phyloP scores from a whole-genome alignment of 495 filamentous ascomycete genomes.

The Penicillium canescens region DNA sequence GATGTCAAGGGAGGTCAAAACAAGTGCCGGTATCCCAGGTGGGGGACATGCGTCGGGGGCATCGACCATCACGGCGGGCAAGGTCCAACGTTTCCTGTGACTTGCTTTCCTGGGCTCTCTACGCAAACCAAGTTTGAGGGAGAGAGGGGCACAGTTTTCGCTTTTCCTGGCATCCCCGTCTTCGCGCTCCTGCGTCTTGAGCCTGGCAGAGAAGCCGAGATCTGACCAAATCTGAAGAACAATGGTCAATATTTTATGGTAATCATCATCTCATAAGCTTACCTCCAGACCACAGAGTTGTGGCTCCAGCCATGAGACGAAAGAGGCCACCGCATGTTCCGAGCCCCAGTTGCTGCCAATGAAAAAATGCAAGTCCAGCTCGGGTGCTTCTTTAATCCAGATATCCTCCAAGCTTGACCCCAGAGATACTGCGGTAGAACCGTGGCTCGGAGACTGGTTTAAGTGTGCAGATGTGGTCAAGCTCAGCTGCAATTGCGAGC shows the following conservation, averaged over 20 bases:
- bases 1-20: constrained; percentile 26
- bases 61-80: constrained; percentile 21
- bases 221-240: constrained; percentile 34
- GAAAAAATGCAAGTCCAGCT: constrained; percentile 24
- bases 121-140: constrained; percentile 27
- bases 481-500: constrained; percentile 16
- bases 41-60: constrained; percentile 21
- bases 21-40: constrained; percentile 10
- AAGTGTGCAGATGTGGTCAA: constrained; percentile 13
- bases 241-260: not conserved
- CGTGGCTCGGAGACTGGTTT: not conserved
- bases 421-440: not conserved
- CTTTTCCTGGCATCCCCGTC: not conserved
- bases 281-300: constrained; percentile 30
- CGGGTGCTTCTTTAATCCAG: constrained; percentile 36
- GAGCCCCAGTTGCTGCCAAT: constrained; percentile 7
- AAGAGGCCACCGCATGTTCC: not conserved
- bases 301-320: constrained; percentile 21
- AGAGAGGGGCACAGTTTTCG: not conserved
- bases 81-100: not conserved
- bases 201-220: constrained; percentile 27
- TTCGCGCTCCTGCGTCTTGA: constrained; percentile 16
- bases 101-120: not conserved
- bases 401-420: constrained; percentile 9
- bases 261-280: not conserved